Evolutionary conservation across 2,329 filamentous ascomycete species (phyloP), one percentile per base, ranked within the genome.

Genomic region (Myriosclerotinia duriaeana): DNA sequence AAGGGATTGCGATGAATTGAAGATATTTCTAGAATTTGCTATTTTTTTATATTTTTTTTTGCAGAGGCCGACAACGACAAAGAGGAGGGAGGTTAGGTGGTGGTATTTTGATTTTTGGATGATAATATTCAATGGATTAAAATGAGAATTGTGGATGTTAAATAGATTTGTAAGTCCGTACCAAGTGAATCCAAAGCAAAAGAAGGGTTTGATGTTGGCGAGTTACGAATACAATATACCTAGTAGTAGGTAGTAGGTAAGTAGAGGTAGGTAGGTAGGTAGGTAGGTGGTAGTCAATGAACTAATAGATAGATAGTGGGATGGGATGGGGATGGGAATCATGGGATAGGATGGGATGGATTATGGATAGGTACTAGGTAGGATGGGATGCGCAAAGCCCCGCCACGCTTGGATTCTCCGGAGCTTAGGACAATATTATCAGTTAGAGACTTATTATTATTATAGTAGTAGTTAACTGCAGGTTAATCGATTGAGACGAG

Each of bases 131-230:
- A 26, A 36, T n/a, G 30, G n/a, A 46, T 20, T 17, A 40, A 14
- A 4, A 14, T 9, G 20, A 34, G 17, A 8, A 46, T 56, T 7
- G 42, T 3, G 15, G 15, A 42, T 5, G 7, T 15, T 17, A 38
- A 60, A 60, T 38, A 60, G 42, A 59, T 59, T 59, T 48, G 42
- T n/a, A n/a, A n/a, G n/a, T n/a, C n/a, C n/a, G n/a, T n/a, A n/a
- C n/a, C 38, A 15, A 58, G 38, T 58, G 46, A 36, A 34, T 59
- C 40, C 12, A 22, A 59, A 56, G 26, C 54, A 48, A 34, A 59
- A 59, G 12, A 53, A 20, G 15, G 52, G 15, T 53, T 53, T 8
- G 15, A 34, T 53, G 14, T 36, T 14, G 26, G 52, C 26, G 30
- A 36, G 15, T 34, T 53, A 30, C 36, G 6, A 44, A 15, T 44